A percentile compares a stretch with the other conserved stretches of the same genome.
phyloP scores from a whole-genome alignment of 805 yeast genomes.

The Huiozyma naganishii region DNA sequence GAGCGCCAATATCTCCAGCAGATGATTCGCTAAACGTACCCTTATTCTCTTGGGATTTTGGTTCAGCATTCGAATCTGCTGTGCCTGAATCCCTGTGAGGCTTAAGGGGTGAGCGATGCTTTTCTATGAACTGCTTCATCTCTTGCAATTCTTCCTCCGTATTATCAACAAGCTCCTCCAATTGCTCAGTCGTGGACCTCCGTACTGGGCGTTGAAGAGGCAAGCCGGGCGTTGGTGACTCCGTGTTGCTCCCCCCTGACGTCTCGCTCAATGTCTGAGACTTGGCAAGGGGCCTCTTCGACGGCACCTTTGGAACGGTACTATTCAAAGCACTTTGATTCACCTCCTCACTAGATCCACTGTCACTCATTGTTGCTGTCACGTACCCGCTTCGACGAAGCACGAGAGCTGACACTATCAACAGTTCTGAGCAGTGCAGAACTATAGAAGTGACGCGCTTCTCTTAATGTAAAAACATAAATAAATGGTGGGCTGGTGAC shows the following conservation, averaged over 20 bases:
- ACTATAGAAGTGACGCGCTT: too few relatives aligned
- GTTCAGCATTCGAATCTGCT: too few relatives aligned
- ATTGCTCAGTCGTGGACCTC: constrained; percentile 7
- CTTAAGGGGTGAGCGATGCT: background rate
- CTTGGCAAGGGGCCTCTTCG: constrained; percentile 2
- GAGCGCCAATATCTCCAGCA: background rate
- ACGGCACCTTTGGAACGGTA: constrained; percentile 2
- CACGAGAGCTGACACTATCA: background rate
- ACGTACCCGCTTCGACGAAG: background rate
- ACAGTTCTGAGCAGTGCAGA: too few relatives aligned
- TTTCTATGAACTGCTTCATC: constrained; percentile 4
- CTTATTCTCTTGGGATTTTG: too few relatives aligned
- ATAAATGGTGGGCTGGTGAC: too few relatives aligned
- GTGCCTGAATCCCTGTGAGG: too few relatives aligned
- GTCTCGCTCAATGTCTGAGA: background rate
- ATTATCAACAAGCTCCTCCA: constrained; percentile 4
- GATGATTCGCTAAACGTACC: too few relatives aligned
- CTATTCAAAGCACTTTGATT: too few relatives aligned
- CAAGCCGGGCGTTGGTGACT: background rate
- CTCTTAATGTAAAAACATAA: too few relatives aligned
- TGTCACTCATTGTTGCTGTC: background rate
- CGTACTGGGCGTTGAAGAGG: constrained; percentile 7
- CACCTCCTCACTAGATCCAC: background rate
- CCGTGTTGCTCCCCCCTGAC: background rate
- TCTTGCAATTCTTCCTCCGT: constrained; percentile 9